Percentiles rank a stretch among this genome's conserved stretches.
These are phyloP conservation scores for Pholiota molesta DNA, from an alignment of 768 basidiomycete species.

Conservation along the genomic window DNA sequence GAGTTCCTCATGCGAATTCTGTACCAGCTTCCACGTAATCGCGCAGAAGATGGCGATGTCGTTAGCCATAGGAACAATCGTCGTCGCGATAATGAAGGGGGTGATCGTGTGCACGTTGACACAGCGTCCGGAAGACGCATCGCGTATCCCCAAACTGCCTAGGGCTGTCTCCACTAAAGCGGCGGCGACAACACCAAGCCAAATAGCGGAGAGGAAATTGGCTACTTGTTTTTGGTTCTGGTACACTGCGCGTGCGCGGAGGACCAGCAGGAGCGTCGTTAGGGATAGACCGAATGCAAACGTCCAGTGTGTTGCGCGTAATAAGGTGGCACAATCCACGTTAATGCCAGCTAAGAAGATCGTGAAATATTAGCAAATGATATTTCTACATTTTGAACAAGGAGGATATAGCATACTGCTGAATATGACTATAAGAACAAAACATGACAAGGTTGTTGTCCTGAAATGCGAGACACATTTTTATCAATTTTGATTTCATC, in stretches of 20 bases:
- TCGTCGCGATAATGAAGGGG: background rate
- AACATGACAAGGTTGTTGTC: background rate
- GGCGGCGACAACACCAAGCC: slow-evolving; percentile 11
- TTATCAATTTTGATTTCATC: background rate
- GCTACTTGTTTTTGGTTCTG: slow-evolving; percentile 17
- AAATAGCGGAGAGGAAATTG: slow-evolving; percentile 7
- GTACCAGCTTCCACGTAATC: background rate
- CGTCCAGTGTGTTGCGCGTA: background rate
- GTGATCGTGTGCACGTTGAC: background rate
- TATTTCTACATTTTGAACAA: background rate
- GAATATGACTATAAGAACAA: background rate
- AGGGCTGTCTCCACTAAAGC: background rate
- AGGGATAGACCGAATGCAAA: background rate
- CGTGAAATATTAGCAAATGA: background rate
- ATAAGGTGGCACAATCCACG: background rate
- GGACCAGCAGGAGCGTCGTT: slow-evolving; percentile 26
- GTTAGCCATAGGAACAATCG: background rate
- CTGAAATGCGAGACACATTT: background rate
- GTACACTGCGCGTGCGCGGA: slow-evolving; percentile 26
- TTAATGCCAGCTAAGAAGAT: background rate
- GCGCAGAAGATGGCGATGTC: background rate
- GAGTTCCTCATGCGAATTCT: background rate
- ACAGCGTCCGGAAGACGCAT: no score
- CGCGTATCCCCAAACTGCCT: no score
- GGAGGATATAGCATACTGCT: background rate